Conservation (phyloP, 148 eudicot species). For the Polygonum maritimum region DNA sequence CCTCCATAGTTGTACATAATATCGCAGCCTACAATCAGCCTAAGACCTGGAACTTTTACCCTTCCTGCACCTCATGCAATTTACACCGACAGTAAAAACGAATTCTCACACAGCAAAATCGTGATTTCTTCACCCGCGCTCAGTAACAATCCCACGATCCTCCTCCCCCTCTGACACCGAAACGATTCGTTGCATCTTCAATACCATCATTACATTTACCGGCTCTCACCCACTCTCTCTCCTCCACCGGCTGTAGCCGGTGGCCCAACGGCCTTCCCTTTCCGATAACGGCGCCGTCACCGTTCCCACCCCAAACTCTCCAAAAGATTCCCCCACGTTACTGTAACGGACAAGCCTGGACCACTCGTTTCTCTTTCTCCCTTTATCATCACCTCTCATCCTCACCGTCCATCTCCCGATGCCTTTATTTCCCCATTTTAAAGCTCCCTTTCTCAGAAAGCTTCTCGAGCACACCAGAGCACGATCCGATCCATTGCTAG, state of each 20-base stretch:
- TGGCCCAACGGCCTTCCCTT: not conserved
- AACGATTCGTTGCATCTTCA: slow-evolving; percentile 8
- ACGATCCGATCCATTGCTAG: too few relatives aligned
- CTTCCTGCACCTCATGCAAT: not conserved
- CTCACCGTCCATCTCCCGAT: not conserved
- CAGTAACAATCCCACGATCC: not conserved
- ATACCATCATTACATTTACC: slow-evolving; percentile 3
- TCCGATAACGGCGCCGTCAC: slow-evolving; percentile 11
- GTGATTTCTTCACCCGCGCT: too few relatives aligned
- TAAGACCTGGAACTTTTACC: too few relatives aligned
- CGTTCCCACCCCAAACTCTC: not conserved
- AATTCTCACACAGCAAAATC: not conserved
- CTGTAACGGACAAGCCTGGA: not conserved
- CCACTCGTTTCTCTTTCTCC: not conserved
- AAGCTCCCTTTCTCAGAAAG: too few relatives aligned
- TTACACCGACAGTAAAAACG: not conserved
- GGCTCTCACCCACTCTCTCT: not conserved
- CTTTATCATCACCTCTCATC: not conserved
- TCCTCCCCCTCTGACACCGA: slow-evolving; percentile 1
- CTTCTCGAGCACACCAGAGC: too few relatives aligned
- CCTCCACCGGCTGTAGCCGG: not conserved
- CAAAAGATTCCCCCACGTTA: slow-evolving; percentile 9
- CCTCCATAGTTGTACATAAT: too few relatives aligned
- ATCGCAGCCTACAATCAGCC: too few relatives aligned
- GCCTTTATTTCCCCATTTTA: not conserved